Evolutionary conservation across 768 basidiomycete genomes (phyloP).

Genomic region (Trichaptum fuscoviolaceum): DNA sequence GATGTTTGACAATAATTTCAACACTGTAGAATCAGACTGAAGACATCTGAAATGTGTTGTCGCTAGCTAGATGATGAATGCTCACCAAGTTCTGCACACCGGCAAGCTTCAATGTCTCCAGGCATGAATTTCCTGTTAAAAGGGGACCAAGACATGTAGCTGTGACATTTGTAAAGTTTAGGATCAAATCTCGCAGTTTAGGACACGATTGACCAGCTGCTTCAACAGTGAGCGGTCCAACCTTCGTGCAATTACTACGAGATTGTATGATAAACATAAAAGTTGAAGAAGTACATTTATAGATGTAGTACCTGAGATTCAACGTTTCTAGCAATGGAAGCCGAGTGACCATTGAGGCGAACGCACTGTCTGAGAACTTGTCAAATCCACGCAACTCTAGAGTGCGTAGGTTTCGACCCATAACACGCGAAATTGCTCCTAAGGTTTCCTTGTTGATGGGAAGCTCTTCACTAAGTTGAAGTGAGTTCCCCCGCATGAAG

Average conservation of each 20-base stretch:
- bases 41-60: background rate
- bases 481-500: slow-evolving; percentile 49
- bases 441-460: slow-evolving; percentile 50
- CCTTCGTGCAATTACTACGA: slow-evolving; percentile 55
- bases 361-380: slow-evolving; percentile 45
- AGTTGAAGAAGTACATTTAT: slow-evolving; percentile 6
- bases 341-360: slow-evolving; percentile 44
- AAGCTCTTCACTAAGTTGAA: slow-evolving; percentile 42
- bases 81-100: slow-evolving; percentile 58
- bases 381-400: slow-evolving; percentile 48
- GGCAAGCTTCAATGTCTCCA: slow-evolving; percentile 59
- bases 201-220: slow-evolving; percentile 38
- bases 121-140: slow-evolving; percentile 30
- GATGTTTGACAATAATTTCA: slow-evolving; percentile 34
- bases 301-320: slow-evolving; percentile 44
- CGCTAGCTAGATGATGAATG: slow-evolving; percentile 3
- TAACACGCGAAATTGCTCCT: slow-evolving; percentile 30
- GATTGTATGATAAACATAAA: slow-evolving; percentile 10
- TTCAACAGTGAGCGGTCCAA: slow-evolving; percentile 42
- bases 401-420: slow-evolving; percentile 35
- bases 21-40: slow-evolving; percentile 54
- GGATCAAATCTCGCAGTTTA: slow-evolving; percentile 43
- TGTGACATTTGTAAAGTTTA: slow-evolving; percentile 55
- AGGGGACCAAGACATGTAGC: slow-evolving; percentile 43
- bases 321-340: slow-evolving; percentile 42